Conservation (phyloP, 176 grass and related monocot genomes). For the Miscanthus lutarioriparius region DNA sequence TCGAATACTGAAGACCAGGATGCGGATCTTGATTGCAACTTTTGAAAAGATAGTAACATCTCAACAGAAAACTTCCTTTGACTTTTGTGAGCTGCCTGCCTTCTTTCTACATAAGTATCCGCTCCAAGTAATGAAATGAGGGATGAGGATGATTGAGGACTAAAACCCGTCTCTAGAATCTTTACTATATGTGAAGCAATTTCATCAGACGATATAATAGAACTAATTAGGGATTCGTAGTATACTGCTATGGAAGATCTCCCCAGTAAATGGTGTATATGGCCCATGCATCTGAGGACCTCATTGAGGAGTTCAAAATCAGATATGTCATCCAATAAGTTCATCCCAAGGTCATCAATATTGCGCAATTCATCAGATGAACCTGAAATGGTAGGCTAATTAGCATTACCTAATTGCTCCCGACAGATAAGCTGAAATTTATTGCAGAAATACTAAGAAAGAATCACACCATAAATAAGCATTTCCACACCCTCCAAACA, state of each 20-base stretch:
- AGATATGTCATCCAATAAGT: conserved; percentile 44
- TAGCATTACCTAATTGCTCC: conserved; percentile 14
- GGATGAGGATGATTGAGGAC: conserved; percentile 57
- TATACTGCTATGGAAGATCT: conserved; percentile 78
- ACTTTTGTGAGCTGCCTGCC: conserved; percentile 65
- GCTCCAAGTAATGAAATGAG: conserved; percentile 67
- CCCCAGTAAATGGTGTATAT: conserved; percentile 79
- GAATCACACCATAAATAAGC: conserved; percentile 76
- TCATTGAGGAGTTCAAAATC: conserved; percentile 67
- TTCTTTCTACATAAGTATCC: conserved; percentile 77
- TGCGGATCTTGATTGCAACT: conserved; percentile 58
- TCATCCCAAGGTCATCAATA: conserved; percentile 19
- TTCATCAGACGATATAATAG: conserved; percentile 73
- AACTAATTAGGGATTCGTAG: conserved; percentile 75
- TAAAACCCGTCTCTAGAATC: conserved; percentile 67
- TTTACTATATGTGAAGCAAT: conserved; percentile 79
- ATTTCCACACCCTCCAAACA: conserved; percentile 71
- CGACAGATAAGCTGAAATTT: conserved; percentile 15
- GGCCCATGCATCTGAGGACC: conserved; percentile 87
- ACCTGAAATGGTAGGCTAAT: conserved; percentile 54
- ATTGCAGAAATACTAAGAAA: conserved; percentile 31
- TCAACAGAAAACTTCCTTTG: conserved; percentile 96
- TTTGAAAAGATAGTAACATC: conserved; percentile 81
- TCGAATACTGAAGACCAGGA: conserved; percentile 73
- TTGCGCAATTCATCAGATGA: conserved; percentile 61